Percentiles rank a stretch among this genome's conserved stretches.
Conservation (phyloP, 331 rosid species). For the Quercus lobata region DNA sequence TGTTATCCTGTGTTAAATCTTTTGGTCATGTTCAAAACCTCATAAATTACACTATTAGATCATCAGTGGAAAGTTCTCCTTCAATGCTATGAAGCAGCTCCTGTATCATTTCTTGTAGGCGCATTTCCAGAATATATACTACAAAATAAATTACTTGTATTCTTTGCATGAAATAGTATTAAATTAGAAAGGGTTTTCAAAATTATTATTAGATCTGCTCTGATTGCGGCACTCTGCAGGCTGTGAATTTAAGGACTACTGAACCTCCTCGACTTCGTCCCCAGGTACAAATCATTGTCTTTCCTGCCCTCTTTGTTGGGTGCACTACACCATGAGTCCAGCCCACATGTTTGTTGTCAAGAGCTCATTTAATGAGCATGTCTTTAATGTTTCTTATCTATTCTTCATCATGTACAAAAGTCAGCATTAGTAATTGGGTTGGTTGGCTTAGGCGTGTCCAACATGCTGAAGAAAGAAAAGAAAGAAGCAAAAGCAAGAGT, state of each 20-base stretch:
- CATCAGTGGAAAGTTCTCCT: constrained; percentile 4
- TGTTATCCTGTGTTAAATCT: background rate
- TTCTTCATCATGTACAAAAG: too few species aligned
- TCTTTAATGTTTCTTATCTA: too few species aligned
- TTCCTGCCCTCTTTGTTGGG: background rate
- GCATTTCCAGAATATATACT: background rate
- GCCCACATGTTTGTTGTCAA: too few species aligned
- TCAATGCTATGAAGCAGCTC: constrained; percentile 1
- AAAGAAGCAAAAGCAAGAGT: too few species aligned
- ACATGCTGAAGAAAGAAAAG: too few species aligned
- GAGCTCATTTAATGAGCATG: too few species aligned
- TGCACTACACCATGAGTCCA: too few species aligned
- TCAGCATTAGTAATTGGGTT: too few species aligned
- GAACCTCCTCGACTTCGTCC: constrained; percentile 50
- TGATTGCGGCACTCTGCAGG: constrained; percentile 38
- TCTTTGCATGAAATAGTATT: background rate
- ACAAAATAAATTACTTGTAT: background rate
- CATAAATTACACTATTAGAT: background rate
- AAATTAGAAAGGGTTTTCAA: background rate
- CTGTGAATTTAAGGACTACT: constrained; percentile 52
- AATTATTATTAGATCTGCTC: constrained; percentile 8
- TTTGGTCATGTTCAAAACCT: too few species aligned
- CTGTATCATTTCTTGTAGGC: background rate
- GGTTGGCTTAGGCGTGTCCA: too few species aligned
- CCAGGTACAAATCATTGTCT: constrained; percentile 44